These are phyloP conservation scores for Trypanosoma cruzi DNA, from an alignment of 208 protist species.

Conservation along the genomic window DNA sequence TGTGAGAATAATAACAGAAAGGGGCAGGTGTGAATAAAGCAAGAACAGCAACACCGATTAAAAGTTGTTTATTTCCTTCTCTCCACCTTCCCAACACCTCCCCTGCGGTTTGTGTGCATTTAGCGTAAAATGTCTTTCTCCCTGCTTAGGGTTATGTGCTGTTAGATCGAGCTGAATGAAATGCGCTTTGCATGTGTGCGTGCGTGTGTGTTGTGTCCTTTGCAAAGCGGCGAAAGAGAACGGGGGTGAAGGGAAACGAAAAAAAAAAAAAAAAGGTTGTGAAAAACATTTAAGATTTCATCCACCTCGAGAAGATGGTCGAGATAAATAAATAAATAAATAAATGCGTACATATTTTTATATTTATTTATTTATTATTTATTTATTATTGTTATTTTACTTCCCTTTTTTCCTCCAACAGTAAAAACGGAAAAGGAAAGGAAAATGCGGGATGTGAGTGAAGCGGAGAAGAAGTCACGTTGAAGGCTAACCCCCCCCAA, in stretches of 20 bases:
- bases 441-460: too few species aligned
- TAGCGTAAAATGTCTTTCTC: not conserved
- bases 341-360: not conserved
- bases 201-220: not conserved
- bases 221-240: too few species aligned
- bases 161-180: not conserved
- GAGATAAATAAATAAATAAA: not conserved
- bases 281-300: not conserved
- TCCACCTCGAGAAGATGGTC: too few species aligned
- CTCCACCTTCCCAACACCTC: too few species aligned
- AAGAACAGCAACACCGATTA: not conserved
- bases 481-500: too few species aligned
- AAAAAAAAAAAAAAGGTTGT: not conserved
- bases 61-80: not conserved
- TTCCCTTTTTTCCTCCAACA: too few species aligned
- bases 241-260: not conserved
- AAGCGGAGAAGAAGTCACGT: too few species aligned
- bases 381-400: not conserved
- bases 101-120: not conserved
- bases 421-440: too few species aligned
- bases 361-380: too few species aligned
- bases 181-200: not conserved
- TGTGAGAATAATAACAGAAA: constrained; percentile 7
- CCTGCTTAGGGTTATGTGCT: not conserved
- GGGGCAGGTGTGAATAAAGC: not conserved